Evolutionary conservation across 805 yeast species (phyloP).

Genomic region (Candida bentonensis): DNA sequence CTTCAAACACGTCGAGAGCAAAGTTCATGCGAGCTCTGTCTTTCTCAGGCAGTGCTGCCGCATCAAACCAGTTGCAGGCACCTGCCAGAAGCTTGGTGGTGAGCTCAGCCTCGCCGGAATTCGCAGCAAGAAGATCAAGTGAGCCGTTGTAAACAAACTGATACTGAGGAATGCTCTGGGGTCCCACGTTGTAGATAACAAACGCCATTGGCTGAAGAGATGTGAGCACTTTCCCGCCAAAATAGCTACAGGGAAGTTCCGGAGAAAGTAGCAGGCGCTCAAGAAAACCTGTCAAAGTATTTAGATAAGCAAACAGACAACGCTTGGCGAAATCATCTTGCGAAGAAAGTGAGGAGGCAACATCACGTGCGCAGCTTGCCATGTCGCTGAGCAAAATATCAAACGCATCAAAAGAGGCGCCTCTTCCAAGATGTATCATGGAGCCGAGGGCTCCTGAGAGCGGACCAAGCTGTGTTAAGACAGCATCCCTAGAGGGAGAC

Average conservation of each 20-base stretch:
- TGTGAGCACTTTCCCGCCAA: not conserved
- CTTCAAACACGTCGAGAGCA: not conserved
- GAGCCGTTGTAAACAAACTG: not conserved
- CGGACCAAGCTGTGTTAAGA: not conserved
- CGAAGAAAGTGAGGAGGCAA: not conserved
- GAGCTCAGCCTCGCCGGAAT: not conserved
- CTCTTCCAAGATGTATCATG: not conserved
- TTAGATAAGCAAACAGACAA: not conserved
- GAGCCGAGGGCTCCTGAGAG: not conserved
- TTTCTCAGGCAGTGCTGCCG: not conserved
- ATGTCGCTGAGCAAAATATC: not conserved
- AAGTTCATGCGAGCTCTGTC: not conserved
- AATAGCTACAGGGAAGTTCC: not conserved
- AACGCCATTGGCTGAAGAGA: not conserved
- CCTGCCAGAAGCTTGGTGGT: not conserved
- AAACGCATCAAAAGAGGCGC: not conserved
- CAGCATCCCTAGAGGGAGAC: not conserved
- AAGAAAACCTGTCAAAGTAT: not conserved
- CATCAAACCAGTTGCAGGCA: constrained; percentile 1
- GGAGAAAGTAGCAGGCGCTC: not conserved
- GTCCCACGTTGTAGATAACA: not conserved
- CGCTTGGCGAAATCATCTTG: not conserved
- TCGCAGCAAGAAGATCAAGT: not conserved
- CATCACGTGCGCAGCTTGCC: not conserved
- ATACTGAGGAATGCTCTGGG: not conserved